These are phyloP conservation scores for Arthromyces matolae DNA, from an alignment of 768 basidiomycete species.

Conservation along the genomic window DNA sequence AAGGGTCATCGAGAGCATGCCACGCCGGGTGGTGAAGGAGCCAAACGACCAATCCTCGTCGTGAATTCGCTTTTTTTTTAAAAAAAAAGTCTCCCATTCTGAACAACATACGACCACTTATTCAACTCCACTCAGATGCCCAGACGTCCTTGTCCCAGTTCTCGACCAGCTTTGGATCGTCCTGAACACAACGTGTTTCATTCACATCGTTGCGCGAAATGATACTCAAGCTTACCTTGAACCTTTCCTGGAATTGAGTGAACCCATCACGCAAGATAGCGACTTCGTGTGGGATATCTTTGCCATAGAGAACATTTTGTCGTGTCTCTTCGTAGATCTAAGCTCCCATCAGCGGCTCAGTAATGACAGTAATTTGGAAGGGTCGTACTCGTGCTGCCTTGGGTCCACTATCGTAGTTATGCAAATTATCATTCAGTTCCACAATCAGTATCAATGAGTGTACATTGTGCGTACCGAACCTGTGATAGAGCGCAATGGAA, in stretches of 20 bases:
- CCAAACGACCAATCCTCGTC: conserved; percentile 18
- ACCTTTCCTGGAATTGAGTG: conserved; percentile 62
- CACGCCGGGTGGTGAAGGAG: conserved; percentile 48
- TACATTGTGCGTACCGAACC: conserved; percentile 70
- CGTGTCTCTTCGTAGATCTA: conserved; percentile 72
- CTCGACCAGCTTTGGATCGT: conserved; percentile 69
- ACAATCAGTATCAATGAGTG: too few relatives aligned
- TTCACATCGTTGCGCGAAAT: background rate
- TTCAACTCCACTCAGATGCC: conserved; percentile 40
- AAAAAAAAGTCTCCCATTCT: background rate
- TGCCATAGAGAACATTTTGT: conserved; percentile 39
- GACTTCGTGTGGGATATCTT: conserved; percentile 49
- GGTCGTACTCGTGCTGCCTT: conserved; percentile 65
- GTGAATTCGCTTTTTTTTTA: conserved; percentile 9
- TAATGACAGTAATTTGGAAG: too few relatives aligned
- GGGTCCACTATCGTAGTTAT: conserved; percentile 72
- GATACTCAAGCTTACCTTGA: conserved; percentile 43
- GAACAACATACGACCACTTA: background rate
- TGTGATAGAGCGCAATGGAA: conserved; percentile 83
- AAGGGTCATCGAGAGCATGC: conserved; percentile 58
- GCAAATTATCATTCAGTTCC: too few relatives aligned
- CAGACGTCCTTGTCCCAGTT: conserved; percentile 71
- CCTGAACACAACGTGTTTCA: conserved; percentile 25
- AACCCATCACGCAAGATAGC: conserved; percentile 72
- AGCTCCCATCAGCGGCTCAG: too few relatives aligned